phyloP scores from a whole-genome alignment of 192 early-diverging fungal species.

The Coemansia sp. region DNA sequence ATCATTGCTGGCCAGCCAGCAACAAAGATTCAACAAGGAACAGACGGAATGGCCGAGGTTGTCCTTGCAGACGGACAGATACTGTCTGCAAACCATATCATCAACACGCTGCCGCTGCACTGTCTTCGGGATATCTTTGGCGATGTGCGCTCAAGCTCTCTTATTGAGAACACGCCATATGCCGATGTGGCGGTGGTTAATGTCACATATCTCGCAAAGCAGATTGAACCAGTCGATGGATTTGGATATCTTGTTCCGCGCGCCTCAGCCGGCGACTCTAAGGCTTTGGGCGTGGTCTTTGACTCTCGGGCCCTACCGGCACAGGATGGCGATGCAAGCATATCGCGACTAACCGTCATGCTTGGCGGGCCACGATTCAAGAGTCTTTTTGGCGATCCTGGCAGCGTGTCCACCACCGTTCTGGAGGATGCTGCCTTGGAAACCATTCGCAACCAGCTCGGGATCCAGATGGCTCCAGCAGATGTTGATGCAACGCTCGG shows the following conservation, averaged over 20 bases:
- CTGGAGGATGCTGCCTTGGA: constrained; percentile 58
- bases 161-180: constrained; percentile 64
- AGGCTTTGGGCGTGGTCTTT: constrained; percentile 80
- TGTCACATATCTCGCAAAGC: constrained; percentile 60
- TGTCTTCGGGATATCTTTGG: constrained; percentile 55
- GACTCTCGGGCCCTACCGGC: constrained; percentile 77
- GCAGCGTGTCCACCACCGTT: constrained; percentile 1
- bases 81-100: constrained; percentile 60
- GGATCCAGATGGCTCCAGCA: constrained; percentile 54
- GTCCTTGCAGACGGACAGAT: constrained; percentile 30
- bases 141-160: constrained; percentile 27
- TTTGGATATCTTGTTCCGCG: constrained; percentile 91
- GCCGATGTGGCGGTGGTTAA: constrained; percentile 87
- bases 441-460: constrained; percentile 61
- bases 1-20: constrained; percentile 55
- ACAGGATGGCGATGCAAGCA: constrained; percentile 56
- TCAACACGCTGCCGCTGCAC: constrained; percentile 68
- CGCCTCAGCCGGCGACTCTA: constrained; percentile 51
- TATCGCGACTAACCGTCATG: constrained; percentile 80
- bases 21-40: constrained; percentile 38
- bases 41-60: constrained; percentile 27
- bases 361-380: constrained; percentile 82
- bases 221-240: constrained; percentile 67
- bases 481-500: constrained; percentile 62
- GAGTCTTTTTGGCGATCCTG: constrained; percentile 55